A percentile compares a stretch with the other conserved stretches of the same genome.
Evolutionary conservation across 371 early-diverging fungal species (phyloP).

Genomic region (Mortierella sp.): DNA sequence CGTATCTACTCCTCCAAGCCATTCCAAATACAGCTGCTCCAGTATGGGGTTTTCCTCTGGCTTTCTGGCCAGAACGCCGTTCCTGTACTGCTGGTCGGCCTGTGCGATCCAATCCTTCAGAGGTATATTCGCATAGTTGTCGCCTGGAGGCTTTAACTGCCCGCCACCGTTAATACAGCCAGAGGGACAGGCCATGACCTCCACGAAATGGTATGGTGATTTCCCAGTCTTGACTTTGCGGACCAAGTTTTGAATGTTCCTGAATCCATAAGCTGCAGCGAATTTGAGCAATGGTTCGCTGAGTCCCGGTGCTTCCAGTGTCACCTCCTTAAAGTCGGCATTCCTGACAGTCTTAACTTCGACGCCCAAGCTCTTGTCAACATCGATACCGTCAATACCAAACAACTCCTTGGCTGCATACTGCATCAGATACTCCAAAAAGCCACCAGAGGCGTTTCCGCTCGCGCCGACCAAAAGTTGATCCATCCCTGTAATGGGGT

Average conservation of each 20-base stretch:
- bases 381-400: constrained; percentile 63
- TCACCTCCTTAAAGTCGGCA: constrained; percentile 82
- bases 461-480: constrained; percentile 66
- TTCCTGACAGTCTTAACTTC: constrained; percentile 78
- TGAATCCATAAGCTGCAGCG: constrained; percentile 93
- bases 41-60: constrained; percentile 49
- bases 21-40: constrained; percentile 50
- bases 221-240: constrained; percentile 82
- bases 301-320: constrained; percentile 57
- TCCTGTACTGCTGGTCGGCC: constrained; percentile 64
- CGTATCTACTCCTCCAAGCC: constrained; percentile 59
- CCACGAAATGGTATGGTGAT: constrained; percentile 86
- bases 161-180: constrained; percentile 96
- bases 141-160: constrained; percentile 64
- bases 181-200: constrained; percentile 97
- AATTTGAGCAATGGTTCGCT: constrained; percentile 73
- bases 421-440: constrained; percentile 85
- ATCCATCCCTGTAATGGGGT: constrained; percentile 55
- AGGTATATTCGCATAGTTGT: constrained; percentile 46
- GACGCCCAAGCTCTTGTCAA: constrained; percentile 55
- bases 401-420: constrained; percentile 84
- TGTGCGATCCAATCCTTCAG: constrained; percentile 60
- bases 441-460: constrained; percentile 92
- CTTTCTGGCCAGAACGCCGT: constrained; percentile 20
- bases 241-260: constrained; percentile 95